Conservation (phyloP, 345 rosid species). For the Pistacia vera region DNA sequence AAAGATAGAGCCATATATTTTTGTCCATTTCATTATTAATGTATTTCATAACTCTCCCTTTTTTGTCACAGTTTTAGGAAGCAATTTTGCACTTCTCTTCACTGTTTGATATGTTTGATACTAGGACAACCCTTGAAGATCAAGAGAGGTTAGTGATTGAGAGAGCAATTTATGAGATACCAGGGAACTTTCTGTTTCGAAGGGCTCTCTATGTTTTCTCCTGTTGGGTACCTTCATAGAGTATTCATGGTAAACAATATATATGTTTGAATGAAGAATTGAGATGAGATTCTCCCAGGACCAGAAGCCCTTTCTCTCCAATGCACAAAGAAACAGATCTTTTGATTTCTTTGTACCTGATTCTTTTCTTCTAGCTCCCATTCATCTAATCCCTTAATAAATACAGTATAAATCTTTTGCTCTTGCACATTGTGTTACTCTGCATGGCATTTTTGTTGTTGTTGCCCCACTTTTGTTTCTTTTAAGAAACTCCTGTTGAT, state of each 20-base stretch:
- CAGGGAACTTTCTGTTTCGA: constrained; percentile 63
- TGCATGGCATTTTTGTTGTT: too few species aligned
- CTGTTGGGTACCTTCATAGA: constrained; percentile 57
- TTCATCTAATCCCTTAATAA: not conserved
- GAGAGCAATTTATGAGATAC: constrained; percentile 63
- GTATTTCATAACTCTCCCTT: constrained; percentile 72
- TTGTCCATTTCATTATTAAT: constrained; percentile 40
- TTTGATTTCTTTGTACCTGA: not conserved
- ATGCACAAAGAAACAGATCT: not conserved
- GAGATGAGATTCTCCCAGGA: not conserved
- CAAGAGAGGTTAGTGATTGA: constrained; percentile 61
- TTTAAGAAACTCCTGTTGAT: too few species aligned
- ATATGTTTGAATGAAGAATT: not conserved
- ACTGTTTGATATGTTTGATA: constrained; percentile 63
- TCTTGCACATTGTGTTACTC: too few species aligned
- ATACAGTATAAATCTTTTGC: not conserved
- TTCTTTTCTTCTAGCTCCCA: not conserved
- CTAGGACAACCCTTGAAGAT: constrained; percentile 42
- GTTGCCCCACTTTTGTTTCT: too few species aligned
- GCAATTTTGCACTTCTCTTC: constrained; percentile 76
- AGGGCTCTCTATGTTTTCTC: constrained; percentile 70
- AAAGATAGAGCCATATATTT: constrained; percentile 56
- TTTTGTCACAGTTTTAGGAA: constrained; percentile 72
- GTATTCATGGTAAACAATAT: too few species aligned
- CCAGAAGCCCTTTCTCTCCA: too few species aligned